These are phyloP conservation scores for Vitis rotundifolia DNA, from an alignment of 164 flowering plant genomes.

Conservation along the genomic window DNA sequence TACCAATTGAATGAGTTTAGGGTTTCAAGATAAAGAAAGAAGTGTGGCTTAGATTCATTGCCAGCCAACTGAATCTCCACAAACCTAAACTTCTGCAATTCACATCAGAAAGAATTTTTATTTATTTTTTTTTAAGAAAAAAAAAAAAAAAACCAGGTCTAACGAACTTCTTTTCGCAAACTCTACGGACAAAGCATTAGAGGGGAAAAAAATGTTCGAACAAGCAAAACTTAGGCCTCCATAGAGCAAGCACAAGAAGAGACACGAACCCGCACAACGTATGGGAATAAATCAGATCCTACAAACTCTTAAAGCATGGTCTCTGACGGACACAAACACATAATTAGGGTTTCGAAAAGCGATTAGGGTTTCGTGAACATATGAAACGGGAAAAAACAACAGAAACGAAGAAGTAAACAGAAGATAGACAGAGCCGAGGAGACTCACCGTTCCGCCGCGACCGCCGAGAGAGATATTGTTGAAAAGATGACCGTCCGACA, in stretches of 20 bases:
- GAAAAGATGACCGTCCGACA: slow-evolving; percentile 85
- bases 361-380: slow-evolving; percentile 8
- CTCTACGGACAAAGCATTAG: too few species aligned
- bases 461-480: slow-evolving; percentile 82
- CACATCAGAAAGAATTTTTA: background rate
- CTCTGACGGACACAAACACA: background rate
- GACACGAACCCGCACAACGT: too few species aligned
- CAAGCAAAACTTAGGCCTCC: too few species aligned
- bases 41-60: background rate
- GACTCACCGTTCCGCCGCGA: slow-evolving; percentile 83
- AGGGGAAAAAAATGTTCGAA: too few species aligned
- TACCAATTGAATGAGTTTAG: background rate
- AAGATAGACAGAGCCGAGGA: slow-evolving; percentile 5
- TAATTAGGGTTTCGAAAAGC: slow-evolving; percentile 9
- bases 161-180: too few species aligned
- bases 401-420: background rate
- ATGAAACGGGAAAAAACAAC: background rate
- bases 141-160: background rate
- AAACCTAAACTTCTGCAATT: background rate
- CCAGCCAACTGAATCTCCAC: background rate
- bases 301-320: too few species aligned
- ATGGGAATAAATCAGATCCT: too few species aligned
- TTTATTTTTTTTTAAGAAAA: background rate
- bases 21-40: slow-evolving; percentile 2
- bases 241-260: too few species aligned